A percentile compares a stretch with the other conserved stretches of the same genome.
Evolutionary conservation across 345 rosid species (phyloP).

Genomic region (Orychophragmus violaceus): DNA sequence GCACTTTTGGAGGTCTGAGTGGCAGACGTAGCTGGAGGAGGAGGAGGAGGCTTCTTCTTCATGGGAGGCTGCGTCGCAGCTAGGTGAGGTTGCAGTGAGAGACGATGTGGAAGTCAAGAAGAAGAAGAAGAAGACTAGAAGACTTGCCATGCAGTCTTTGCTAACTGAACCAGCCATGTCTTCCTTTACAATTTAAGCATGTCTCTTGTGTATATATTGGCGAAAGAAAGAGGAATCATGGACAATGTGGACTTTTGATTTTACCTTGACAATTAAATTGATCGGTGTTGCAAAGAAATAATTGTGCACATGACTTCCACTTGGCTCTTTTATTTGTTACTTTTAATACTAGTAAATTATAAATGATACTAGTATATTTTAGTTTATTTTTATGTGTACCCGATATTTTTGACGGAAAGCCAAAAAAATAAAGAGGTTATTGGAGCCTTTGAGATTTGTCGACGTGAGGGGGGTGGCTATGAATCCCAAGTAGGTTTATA

Average conservation of each 20-base stretch:
- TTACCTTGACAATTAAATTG: background rate
- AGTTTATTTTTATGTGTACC: background rate
- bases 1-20: conserved; percentile 34
- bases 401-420: background rate
- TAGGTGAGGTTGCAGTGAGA: conserved; percentile 35
- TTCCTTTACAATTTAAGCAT: background rate
- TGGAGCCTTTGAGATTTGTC: conserved; percentile 2
- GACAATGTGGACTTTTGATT: background rate
- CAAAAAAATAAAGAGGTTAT: background rate
- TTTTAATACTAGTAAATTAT: too few species aligned
- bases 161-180: conserved; percentile 41
- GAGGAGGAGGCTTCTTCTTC: conserved; percentile 32
- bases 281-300: background rate
- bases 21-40: conserved; percentile 49
- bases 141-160: conserved; percentile 33
- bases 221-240: background rate
- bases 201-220: conserved; percentile 4
- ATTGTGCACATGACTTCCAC: conserved; percentile 7
- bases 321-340: background rate
- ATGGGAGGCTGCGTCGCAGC: conserved; percentile 40
- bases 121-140: conserved; percentile 25
- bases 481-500: background rate
- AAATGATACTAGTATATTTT: too few species aligned
- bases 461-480: conserved; percentile 21
- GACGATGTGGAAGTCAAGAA: too few species aligned